Evolutionary conservation across 176 grass and related monocot genomes (phyloP), one percentile per base, ranked within the genome.

Genomic region (Canna indica): DNA sequence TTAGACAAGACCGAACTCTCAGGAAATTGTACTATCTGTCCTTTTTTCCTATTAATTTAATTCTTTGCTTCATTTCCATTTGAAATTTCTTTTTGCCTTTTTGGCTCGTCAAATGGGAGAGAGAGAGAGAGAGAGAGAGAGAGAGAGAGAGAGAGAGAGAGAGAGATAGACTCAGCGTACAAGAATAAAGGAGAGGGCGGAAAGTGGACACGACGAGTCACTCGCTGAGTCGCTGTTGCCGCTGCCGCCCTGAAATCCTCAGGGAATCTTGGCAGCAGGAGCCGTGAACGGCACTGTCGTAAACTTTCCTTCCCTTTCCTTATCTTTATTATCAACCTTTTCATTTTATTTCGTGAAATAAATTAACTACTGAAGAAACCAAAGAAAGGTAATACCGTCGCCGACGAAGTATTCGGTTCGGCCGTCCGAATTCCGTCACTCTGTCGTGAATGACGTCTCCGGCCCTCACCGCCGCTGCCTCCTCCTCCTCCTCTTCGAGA

Each of bases 401-500:
- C 48, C 17, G 47, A 0, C 18, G 33, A 75, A 31, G 60, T 35
- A 5, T 68, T 27, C 10, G 70, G 6, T 62, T 29, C n/a, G n/a
- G n/a, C n/a, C n/a, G n/a, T n/a, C n/a, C n/a, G n/a, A n/a, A n/a
- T n/a, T n/a, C n/a, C n/a, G n/a, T n/a, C n/a, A n/a, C n/a, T n/a
- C n/a, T n/a, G 58, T 15, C 5, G 27, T 27, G 25, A n/a, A 60
- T n/a, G 58, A 3, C 58, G n/a, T 10, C 26, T n/a, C 12, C 58
- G 20, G 58, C 20, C 27, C 12, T 22, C 12, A 0, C 20, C 24
- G 58, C 8, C 25, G 58, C 26, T 12, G 26, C 28, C 10, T 9
- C 58, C 24, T 1, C 58, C 4, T 67, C 27, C 73, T 59, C 86
- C 77, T 67, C 77, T 75, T 67, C 86, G 67, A 54, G 46, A 22